These are phyloP conservation scores for Dichotomocladium elegans DNA, from an alignment of 371 early-diverging fungal genomes.

Conservation along the genomic window DNA sequence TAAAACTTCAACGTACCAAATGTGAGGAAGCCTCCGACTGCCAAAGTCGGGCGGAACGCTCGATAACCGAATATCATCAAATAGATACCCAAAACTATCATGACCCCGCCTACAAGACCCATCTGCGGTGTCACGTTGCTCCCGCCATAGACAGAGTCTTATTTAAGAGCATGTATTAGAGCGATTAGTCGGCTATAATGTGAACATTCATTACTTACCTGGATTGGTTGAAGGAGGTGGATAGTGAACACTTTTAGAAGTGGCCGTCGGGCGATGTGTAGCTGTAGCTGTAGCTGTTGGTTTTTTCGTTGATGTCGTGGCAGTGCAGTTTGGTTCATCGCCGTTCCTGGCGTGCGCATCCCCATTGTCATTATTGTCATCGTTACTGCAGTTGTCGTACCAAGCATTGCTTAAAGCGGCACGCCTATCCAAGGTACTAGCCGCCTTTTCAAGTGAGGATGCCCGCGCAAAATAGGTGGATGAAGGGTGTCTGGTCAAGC, in stretches of 20 bases:
- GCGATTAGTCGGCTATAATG: neutral
- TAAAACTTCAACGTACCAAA: slow-evolving; percentile 27
- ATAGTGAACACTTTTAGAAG: neutral
- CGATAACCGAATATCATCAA: slow-evolving; percentile 32
- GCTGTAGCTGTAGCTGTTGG: slow-evolving; percentile 3
- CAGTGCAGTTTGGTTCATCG: neutral
- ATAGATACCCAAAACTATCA: slow-evolving; percentile 29
- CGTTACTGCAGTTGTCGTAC: neutral
- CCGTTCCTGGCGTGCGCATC: no score
- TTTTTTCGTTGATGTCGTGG: neutral
- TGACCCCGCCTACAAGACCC: slow-evolving; percentile 24
- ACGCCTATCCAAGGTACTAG: no score
- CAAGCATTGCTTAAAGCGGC: no score
- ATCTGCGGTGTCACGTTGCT: slow-evolving; percentile 19
- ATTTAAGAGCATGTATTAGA: neutral
- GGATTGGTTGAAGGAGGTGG: neutral
- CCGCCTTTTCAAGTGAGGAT: no score
- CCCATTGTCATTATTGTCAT: neutral
- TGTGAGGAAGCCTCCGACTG: slow-evolving; percentile 30
- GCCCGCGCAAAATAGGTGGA: no score
- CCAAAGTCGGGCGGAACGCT: slow-evolving; percentile 23
- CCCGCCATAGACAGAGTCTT: slow-evolving; percentile 12
- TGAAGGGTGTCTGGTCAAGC: no score
- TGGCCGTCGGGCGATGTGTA: no score
- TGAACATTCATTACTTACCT: neutral